These are phyloP conservation scores for Rhodotorula sp. DNA, from an alignment of 1,284 basidiomycete species.

Conservation along the genomic window DNA sequence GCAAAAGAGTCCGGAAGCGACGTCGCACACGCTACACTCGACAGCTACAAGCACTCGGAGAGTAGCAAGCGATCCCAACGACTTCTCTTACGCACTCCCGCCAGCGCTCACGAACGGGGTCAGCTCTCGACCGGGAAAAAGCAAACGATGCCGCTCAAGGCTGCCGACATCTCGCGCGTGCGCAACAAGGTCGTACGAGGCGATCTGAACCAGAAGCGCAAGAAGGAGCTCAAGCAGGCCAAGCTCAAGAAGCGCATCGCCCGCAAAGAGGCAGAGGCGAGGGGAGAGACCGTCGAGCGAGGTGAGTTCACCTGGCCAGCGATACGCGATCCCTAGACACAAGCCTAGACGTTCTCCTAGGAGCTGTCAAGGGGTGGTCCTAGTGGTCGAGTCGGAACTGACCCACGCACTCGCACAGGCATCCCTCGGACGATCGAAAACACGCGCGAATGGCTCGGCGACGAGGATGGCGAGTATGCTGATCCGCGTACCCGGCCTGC, in stretches of 20 bases:
- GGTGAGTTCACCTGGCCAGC: slow-evolving; percentile 37
- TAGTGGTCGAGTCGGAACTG: not conserved
- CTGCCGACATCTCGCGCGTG: slow-evolving; percentile 40
- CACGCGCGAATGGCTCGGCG: slow-evolving; percentile 81
- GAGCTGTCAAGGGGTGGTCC: too few relatives aligned
- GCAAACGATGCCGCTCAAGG: slow-evolving; percentile 21
- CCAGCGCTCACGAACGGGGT: too few relatives aligned
- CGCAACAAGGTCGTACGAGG: slow-evolving; percentile 51
- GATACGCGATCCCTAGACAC: not conserved
- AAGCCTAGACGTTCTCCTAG: not conserved
- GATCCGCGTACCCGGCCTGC: slow-evolving; percentile 44
- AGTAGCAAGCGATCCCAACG: too few relatives aligned
- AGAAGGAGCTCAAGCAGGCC: slow-evolving; percentile 73
- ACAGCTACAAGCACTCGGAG: too few relatives aligned
- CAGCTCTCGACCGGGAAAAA: too few relatives aligned
- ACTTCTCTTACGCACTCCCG: too few relatives aligned
- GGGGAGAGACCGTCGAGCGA: slow-evolving; percentile 47
- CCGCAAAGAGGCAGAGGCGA: slow-evolving; percentile 65
- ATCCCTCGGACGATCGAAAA: slow-evolving; percentile 83
- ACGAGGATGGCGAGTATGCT: slow-evolving; percentile 65
- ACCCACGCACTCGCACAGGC: slow-evolving; percentile 11
- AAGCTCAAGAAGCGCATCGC: slow-evolving; percentile 79
- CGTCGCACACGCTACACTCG: too few relatives aligned
- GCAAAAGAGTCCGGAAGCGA: too few relatives aligned
- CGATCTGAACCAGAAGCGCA: slow-evolving; percentile 59